These are phyloP conservation scores for Kuraishia piskuri DNA, from an alignment of 805 yeast genomes.

Conservation along the genomic window DNA sequence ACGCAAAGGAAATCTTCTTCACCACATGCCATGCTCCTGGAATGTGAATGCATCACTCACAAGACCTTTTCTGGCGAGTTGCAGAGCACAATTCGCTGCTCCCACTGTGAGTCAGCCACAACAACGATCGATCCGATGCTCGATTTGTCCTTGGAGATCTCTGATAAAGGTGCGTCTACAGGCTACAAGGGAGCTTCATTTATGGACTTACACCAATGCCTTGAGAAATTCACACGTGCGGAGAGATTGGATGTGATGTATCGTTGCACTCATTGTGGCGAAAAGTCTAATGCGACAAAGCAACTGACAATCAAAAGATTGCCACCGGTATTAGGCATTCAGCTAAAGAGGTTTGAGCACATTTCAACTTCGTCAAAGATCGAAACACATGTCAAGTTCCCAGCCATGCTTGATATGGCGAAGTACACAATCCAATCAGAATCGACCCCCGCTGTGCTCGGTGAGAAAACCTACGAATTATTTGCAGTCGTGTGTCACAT, in stretches of 20 bases:
- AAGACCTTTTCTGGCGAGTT: conserved; percentile 75
- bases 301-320: conserved; percentile 58
- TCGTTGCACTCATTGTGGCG: conserved; percentile 59
- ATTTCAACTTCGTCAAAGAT: conserved; percentile 55
- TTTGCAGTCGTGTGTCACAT: conserved; percentile 83
- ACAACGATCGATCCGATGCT: conserved; percentile 79
- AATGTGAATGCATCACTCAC: conserved; percentile 77
- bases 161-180: conserved; percentile 21
- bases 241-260: conserved; percentile 74
- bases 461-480: conserved; percentile 57
- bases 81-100: conserved; percentile 71
- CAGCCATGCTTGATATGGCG: conserved; percentile 63
- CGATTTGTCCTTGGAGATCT: conserved; percentile 78
- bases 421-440: conserved; percentile 33
- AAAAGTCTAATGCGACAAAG: conserved; percentile 59
- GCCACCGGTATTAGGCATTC: conserved; percentile 77
- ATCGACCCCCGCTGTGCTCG: neutral
- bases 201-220: conserved; percentile 48
- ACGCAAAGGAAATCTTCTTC: neutral
- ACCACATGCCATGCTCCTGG: conserved; percentile 5
- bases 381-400: conserved; percentile 66
- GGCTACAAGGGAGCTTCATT: conserved; percentile 11
- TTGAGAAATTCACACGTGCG: conserved; percentile 65
- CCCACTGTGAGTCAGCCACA: conserved; percentile 56
- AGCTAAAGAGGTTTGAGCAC: conserved; percentile 75